phyloP scores from a whole-genome alignment of 2,329 filamentous ascomycete species.

The Cyclaneusma minus region DNA sequence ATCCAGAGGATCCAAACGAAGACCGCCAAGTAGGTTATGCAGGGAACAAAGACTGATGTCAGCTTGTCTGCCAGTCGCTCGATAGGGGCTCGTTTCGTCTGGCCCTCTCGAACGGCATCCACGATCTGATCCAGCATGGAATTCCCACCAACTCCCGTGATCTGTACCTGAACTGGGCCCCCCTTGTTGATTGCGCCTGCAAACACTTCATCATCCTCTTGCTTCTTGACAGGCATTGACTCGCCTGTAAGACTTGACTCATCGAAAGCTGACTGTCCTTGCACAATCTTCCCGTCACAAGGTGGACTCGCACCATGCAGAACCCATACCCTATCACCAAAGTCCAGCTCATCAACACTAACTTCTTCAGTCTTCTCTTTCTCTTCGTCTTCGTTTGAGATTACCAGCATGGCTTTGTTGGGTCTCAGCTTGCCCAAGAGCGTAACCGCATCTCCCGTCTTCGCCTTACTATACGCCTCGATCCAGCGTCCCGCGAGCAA shows the following conservation, averaged over 20 bases:
- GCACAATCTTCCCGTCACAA: conserved; percentile 56
- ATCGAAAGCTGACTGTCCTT: conserved; percentile 57
- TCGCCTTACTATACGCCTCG: conserved; percentile 84
- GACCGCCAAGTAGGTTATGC: conserved; percentile 54
- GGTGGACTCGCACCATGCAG: conserved; percentile 71
- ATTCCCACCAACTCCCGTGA: conserved; percentile 48
- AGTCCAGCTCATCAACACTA: conserved; percentile 46
- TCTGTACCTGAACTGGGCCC: conserved; percentile 40
- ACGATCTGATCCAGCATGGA: conserved; percentile 75
- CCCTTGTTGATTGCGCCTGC: conserved; percentile 64
- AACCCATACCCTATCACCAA: conserved; percentile 60
- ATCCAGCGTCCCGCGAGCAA: conserved; percentile 59
- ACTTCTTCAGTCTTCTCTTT: conserved; percentile 15
- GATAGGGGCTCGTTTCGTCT: conserved; percentile 60
- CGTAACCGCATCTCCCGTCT: conserved; percentile 73
- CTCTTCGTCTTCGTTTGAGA: conserved; percentile 17
- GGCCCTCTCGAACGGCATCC: conserved; percentile 60
- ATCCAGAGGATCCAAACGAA: conserved; percentile 61
- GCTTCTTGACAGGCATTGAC: conserved; percentile 51
- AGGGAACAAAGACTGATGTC: conserved; percentile 64
- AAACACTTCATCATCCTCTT: conserved; percentile 46
- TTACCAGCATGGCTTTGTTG: conserved; percentile 56
- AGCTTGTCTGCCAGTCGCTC: conserved; percentile 59
- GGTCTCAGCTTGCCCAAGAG: conserved; percentile 66
- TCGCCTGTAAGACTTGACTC: conserved; percentile 83